These are phyloP conservation scores for Silybum marianum DNA, from an alignment of 129 eudicot species.

Conservation along the genomic window DNA sequence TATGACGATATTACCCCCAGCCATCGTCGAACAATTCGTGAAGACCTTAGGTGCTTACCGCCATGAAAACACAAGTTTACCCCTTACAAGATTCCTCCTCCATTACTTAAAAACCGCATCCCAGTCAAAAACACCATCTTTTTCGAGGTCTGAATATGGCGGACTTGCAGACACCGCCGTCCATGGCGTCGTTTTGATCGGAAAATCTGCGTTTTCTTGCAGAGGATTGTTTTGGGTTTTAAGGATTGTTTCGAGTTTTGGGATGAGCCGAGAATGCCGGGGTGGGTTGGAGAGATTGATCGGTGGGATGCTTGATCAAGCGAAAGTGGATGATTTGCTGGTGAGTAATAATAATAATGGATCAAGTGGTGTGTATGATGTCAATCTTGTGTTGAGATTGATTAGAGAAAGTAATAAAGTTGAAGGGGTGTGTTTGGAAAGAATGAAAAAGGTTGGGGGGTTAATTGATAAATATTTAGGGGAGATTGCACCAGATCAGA, in stretches of 20 bases:
- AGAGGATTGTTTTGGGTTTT: constrained; percentile 79
- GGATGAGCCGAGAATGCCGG: constrained; percentile 55
- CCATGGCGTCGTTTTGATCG: constrained; percentile 65
- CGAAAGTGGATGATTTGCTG: constrained; percentile 76
- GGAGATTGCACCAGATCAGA: constrained; percentile 91
- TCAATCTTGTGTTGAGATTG: constrained; percentile 73
- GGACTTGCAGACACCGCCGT: constrained; percentile 78
- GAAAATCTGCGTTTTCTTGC: constrained; percentile 68
- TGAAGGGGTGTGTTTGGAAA: constrained; percentile 41
- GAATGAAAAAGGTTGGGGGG: constrained; percentile 70
- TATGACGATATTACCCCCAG: constrained; percentile 60
- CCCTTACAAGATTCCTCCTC: constrained; percentile 73
- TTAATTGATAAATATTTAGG: constrained; percentile 72
- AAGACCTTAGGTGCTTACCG: constrained; percentile 65
- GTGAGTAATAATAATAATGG: constrained; percentile 52
- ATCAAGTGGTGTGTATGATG: constrained; percentile 77
- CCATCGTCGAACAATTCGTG: constrained; percentile 50
- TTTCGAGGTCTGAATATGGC: constrained; percentile 44
- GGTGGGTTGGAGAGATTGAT: constrained; percentile 68
- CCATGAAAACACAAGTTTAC: constrained; percentile 58
- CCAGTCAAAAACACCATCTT: constrained; percentile 26
- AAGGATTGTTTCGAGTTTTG: constrained; percentile 61
- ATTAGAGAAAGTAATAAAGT: constrained; percentile 54
- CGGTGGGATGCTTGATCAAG: constrained; percentile 79
- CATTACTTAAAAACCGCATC: constrained; percentile 64